Conservation (phyloP, 2,329 filamentous ascomycete species). For the Onygena corvina region DNA sequence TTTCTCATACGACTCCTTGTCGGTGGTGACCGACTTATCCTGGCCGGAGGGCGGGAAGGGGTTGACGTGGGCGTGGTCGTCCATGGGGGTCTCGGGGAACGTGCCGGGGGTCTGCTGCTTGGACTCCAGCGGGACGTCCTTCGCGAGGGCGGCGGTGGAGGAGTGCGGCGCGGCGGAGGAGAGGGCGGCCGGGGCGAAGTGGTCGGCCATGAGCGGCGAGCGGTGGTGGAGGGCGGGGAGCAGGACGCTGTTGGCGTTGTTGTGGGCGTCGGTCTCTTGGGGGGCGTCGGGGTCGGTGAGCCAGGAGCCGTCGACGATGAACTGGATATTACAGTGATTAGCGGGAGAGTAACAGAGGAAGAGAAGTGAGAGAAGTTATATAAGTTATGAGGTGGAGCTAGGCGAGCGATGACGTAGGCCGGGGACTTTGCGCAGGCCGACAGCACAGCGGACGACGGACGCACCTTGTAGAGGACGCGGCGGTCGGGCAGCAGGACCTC, state of each 20-base stretch:
- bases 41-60: constrained; percentile 58
- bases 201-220: constrained; percentile 3
- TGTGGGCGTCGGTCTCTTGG: constrained; percentile 61
- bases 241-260: constrained; percentile 90
- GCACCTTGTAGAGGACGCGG: constrained; percentile 95
- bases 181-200: constrained; percentile 30
- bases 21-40: constrained; percentile 54
- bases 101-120: constrained; percentile 45
- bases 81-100: constrained; percentile 60
- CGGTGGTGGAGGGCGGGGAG: constrained; percentile 55
- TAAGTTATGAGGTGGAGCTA: background rate
- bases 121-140: constrained; percentile 50
- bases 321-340: constrained; percentile 44
- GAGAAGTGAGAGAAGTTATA: background rate
- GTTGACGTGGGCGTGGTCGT: constrained; percentile 39
- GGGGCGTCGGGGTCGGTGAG: constrained; percentile 67
- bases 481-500: constrained; percentile 58
- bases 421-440: too few species aligned
- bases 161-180: constrained; percentile 56
- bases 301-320: constrained; percentile 90
- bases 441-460: constrained; percentile 5
- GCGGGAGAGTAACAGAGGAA: background rate
- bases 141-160: constrained; percentile 58
- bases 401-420: too few species aligned
- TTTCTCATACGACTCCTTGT: constrained; percentile 78